These are phyloP conservation scores for Raffaelea albimanens DNA, from an alignment of 2,329 filamentous ascomycete species.

Conservation along the genomic window DNA sequence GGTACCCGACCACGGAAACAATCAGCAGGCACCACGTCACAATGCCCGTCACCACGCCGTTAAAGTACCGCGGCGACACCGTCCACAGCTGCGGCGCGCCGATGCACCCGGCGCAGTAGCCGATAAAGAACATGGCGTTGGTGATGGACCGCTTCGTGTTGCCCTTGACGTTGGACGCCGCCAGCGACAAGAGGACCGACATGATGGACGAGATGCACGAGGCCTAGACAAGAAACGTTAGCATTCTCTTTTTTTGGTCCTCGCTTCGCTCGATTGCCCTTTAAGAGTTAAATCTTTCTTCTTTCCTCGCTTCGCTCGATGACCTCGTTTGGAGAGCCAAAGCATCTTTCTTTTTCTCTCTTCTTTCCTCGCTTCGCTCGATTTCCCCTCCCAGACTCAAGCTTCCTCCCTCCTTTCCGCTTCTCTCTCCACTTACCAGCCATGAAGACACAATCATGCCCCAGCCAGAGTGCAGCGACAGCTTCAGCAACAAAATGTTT, in stretches of 20 bases:
- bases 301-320: too few relatives aligned
- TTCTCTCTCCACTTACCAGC: too few relatives aligned
- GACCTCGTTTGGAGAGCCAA: too few relatives aligned
- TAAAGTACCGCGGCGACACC: conserved; percentile 30
- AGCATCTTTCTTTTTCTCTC: too few relatives aligned
- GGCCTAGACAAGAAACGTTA: conserved; percentile 10
- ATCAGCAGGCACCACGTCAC: conserved; percentile 32
- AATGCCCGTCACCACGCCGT: conserved; percentile 35
- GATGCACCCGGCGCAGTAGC: conserved; percentile 37
- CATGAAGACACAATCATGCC: too few relatives aligned
- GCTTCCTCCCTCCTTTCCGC: too few relatives aligned
- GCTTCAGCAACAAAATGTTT: conserved; percentile 31
- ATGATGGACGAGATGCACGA: conserved; percentile 32
- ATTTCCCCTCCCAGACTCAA: too few relatives aligned
- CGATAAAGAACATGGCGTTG: conserved; percentile 39
- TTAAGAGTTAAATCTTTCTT: too few relatives aligned
- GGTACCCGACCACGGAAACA: conserved; percentile 22
- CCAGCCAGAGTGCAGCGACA: conserved; percentile 30
- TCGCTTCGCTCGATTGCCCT: too few relatives aligned
- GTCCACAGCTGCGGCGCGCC: conserved; percentile 39
- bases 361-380: too few relatives aligned
- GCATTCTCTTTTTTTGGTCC: too few relatives aligned
- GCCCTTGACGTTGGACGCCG: conserved; percentile 39
- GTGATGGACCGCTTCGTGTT: conserved; percentile 40
- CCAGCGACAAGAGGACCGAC: conserved; percentile 32